Base-by-base conservation (phyloP, 345 rosid species). In the Hibiscus trionum region DNA sequence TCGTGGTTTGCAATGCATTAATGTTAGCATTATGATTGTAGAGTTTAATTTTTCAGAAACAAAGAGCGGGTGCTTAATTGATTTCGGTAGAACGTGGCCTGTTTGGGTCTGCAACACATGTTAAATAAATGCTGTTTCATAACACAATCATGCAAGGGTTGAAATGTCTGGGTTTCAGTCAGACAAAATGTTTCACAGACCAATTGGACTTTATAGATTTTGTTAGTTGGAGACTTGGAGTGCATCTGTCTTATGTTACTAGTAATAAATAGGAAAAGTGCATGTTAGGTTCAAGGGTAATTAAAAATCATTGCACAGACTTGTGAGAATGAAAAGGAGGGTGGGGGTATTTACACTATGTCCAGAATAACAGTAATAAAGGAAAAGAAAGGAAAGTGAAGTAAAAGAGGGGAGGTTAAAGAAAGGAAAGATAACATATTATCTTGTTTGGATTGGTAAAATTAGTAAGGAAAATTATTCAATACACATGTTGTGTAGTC, bases 11-110 rank as follows among this genome's bases (percentile, higher is more conserved):
- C 61, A 8, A 31, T 57, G 29, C 65, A 29, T 31, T 52, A 29
- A 55, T 31, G n/a, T 49, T 56, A 47, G 39, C 60, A 19, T 42
- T 71, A 42, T n/a, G 39, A 29, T 56, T 71, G 46, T 33, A 59
- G 33, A 10, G 3, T 42, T 42, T 42, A 42, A 2, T 42, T 14
- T 56, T 65, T 52, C 27, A 24, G 57, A 66, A 66, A 56, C 49
- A 60, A 35, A 33, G 73, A 64, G 64, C 49, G 56, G 59, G 70
- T 61, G 49, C 61, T 24, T 4, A 21, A 57, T 57, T 57, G 33
- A 57, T 57, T 39, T 2, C 11, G 26, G 29, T 70, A 29, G 9
- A 57, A 60, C 19, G 60, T 16, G 26, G 49, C 17, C 69, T 24
- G 33, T 44, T 66, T 31, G 29, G 11, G 44, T 56, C 49, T 10